These are phyloP conservation scores for Singerocomus rubriflavus DNA, from an alignment of 1,284 basidiomycete genomes.

Conservation along the genomic window DNA sequence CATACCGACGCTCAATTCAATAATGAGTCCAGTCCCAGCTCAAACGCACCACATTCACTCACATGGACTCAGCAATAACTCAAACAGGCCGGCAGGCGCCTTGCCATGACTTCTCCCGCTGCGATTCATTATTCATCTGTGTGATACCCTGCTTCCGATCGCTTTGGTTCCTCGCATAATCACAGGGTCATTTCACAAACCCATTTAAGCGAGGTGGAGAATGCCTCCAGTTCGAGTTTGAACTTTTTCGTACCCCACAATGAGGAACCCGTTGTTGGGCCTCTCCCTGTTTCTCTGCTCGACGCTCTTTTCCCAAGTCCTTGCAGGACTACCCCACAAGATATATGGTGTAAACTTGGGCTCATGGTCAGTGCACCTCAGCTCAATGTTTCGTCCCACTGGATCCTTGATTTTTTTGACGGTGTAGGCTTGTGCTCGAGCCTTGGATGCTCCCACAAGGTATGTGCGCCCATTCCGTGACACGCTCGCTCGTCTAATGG, in stretches of 20 bases:
- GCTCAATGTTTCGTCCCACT: not conserved
- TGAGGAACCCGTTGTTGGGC: conserved; percentile 20
- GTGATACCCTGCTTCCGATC: not conserved
- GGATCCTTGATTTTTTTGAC: not conserved
- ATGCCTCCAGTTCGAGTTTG: not conserved
- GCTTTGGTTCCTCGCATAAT: not conserved
- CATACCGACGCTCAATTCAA: too few relatives aligned
- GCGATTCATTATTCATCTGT: not conserved
- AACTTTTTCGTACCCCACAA: conserved; percentile 7
- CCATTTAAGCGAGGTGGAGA: conserved; percentile 6
- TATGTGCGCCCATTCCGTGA: conserved; percentile 7
- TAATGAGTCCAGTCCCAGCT: too few relatives aligned
- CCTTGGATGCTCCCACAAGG: conserved; percentile 57
- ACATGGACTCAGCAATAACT: conserved; percentile 1
- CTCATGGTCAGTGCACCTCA: conserved; percentile 36
- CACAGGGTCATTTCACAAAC: not conserved
- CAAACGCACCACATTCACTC: too few relatives aligned
- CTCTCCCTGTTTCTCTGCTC: conserved; percentile 18
- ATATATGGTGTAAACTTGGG: conserved; percentile 55
- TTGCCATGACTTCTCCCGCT: not conserved
- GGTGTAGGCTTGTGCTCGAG: conserved; percentile 48
- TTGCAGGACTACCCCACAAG: conserved; percentile 32
- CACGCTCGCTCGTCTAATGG: not conserved
- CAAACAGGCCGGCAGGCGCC: not conserved
- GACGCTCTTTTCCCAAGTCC: conserved; percentile 15